Base-by-base conservation (phyloP, 768 basidiomycete species). In the Glaciozyma antarctica region DNA sequence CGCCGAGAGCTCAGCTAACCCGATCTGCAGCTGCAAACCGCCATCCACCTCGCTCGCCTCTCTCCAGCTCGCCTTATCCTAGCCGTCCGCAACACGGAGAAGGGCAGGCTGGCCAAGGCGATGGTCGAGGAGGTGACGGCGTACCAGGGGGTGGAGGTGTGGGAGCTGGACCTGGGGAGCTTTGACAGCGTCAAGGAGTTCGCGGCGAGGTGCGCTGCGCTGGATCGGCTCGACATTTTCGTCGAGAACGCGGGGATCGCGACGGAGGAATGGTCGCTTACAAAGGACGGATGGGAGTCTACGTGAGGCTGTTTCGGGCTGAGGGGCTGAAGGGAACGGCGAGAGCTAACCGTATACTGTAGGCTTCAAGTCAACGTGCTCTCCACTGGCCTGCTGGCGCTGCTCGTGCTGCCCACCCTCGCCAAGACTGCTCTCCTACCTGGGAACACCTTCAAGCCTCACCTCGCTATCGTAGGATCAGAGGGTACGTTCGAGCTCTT, bases 291-390 rank as follows among this genome's bases (percentile, higher is more conserved):
- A 10, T 83, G 80, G 80, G 82, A 83, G 64, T 57, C 73, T 16
- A 73, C 67, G 82, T 52, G n/a, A 3, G 51, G n/a, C 24, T 52
- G 51, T 7, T 52, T 52, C 47, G 22, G 22, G 15, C 8, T 2
- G 22, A 51, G 5, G 49, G n/a, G 24, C 15, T 13, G 24, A 5
- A 24, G 26, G 24, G 10, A n/a, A 28, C 19, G 24, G 9, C 22
- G 8, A 5, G 9, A 52, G n/a, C 22, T 52, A 2, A 52, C 10
- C 8, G 24, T 7, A 2, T 28, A 6, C 24, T 41, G 7, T 41
- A 41, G 82, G 15, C 61, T 82, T 0, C 82, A 83, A 65, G 78
- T 81, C 48, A 83, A 83, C 69, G 68, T 77, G 68, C 72, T 84
- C 12, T 75, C 80, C 0, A 77, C 76, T 10, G 74, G 78, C 9